Evolutionary conservation across 2,329 filamentous ascomycete genomes (phyloP).

Genomic region (Elsinoe batatas): DNA sequence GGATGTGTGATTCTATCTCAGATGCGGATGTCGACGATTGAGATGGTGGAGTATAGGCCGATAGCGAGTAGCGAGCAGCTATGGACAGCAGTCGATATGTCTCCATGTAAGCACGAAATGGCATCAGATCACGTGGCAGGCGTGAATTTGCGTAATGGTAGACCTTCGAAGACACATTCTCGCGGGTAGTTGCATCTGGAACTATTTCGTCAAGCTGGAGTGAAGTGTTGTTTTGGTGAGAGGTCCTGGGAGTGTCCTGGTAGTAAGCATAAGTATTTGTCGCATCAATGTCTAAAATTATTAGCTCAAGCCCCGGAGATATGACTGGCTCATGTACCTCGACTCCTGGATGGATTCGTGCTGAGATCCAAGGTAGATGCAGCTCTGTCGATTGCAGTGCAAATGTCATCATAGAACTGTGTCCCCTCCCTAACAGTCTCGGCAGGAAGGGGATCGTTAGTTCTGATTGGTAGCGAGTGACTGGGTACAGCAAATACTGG

Average conservation of each 20-base stretch:
- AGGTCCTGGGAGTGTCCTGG: slow-evolving; percentile 1
- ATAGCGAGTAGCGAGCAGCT: slow-evolving; percentile 66
- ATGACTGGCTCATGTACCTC: background rate
- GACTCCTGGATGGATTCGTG: background rate
- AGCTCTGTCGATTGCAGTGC: background rate
- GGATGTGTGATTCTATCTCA: slow-evolving; percentile 51
- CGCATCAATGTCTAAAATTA: slow-evolving; percentile 13
- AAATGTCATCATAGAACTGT: background rate
- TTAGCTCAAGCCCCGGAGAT: slow-evolving; percentile 19
- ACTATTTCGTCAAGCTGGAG: slow-evolving; percentile 27
- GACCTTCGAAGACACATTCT: slow-evolving; percentile 63
- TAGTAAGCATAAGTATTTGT: background rate
- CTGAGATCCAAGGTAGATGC: background rate
- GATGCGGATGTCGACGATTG: slow-evolving; percentile 34
- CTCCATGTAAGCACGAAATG: slow-evolving; percentile 59
- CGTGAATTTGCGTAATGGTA: slow-evolving; percentile 70
- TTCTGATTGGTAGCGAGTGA: background rate
- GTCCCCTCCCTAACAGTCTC: slow-evolving; percentile 1
- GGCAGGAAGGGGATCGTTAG: background rate
- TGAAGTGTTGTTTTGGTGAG: slow-evolving; percentile 29
- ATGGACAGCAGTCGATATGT: slow-evolving; percentile 70
- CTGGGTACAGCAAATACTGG: background rate
- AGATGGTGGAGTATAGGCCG: slow-evolving; percentile 58
- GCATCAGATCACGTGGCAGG: slow-evolving; percentile 56
- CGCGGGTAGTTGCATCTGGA: slow-evolving; percentile 31